phyloP scores from a whole-genome alignment of 345 rosid genomes.

The Bruguiera sexangula region DNA sequence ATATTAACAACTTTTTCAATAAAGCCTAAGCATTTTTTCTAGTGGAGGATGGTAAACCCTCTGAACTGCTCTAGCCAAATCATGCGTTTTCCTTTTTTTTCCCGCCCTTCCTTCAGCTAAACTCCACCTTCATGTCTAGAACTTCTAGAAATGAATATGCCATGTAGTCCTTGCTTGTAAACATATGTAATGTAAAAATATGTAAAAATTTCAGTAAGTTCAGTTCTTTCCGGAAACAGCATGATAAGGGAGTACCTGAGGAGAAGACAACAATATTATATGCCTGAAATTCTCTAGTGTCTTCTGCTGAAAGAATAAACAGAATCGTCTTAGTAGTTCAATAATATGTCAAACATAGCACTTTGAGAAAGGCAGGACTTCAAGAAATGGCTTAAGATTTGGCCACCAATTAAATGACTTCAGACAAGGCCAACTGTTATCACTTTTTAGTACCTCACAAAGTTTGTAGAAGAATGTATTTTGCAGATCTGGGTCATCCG shows the following conservation, averaged over 20 bases:
- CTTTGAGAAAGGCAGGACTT: neutral
- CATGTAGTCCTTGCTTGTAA: neutral
- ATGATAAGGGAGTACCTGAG: slow-evolving; percentile 56
- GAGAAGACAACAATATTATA: slow-evolving; percentile 75
- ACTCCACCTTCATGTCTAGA: neutral
- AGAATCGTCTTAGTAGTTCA: slow-evolving; percentile 20
- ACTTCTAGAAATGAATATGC: neutral
- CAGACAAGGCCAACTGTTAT: neutral
- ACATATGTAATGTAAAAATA: neutral
- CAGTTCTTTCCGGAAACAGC: neutral
- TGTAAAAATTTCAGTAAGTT: neutral
- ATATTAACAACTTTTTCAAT: no score
- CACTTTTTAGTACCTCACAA: slow-evolving; percentile 47
- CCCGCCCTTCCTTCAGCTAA: neutral
- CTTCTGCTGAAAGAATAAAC: slow-evolving; percentile 62
- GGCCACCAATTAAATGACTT: no score
- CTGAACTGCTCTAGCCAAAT: neutral
- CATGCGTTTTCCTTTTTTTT: neutral
- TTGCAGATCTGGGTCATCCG: slow-evolving; percentile 76
- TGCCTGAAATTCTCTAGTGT: slow-evolving; percentile 74
- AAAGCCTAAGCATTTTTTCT: no score
- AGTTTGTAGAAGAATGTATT: slow-evolving; percentile 83
- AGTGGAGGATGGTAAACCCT: neutral
- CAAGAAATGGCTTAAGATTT: no score
- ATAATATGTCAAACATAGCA: neutral